Conservation (phyloP, 163 green algal species). For the Chlorella variabilis region DNA sequence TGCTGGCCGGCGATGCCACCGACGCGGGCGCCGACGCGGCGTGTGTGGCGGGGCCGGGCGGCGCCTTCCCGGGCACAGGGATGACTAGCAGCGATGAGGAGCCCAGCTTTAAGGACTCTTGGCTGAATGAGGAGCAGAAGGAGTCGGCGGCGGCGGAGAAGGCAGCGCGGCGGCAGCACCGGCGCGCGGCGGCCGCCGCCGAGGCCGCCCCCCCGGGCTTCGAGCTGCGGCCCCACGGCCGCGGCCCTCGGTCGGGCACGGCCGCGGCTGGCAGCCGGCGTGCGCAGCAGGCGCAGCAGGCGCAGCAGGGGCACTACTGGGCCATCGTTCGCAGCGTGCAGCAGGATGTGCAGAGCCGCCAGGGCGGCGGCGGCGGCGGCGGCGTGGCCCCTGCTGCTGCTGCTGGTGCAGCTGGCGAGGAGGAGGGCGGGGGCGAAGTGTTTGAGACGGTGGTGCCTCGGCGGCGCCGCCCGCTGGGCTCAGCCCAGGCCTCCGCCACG, state of each 20-base stretch:
- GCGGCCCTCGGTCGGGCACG: background rate
- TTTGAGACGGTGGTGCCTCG: background rate
- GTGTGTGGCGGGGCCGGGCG: no score
- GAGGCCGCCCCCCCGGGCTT: background rate
- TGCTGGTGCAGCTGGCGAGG: background rate
- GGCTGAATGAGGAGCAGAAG: slow-evolving; percentile 15
- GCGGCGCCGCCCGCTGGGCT: slow-evolving; percentile 22
- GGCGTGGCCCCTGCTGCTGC: background rate
- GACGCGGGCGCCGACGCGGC: background rate
- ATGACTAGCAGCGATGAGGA: slow-evolving; percentile 15
- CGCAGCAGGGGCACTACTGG: slow-evolving; percentile 31
- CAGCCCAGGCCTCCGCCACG: slow-evolving; percentile 3
- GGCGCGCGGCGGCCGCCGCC: background rate
- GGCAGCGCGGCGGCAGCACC: background rate
- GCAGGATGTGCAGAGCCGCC: slow-evolving; percentile 8
- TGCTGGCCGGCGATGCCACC: no score
- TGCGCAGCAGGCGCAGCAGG: background rate
- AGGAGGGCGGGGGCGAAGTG: background rate
- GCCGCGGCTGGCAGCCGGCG: background rate
- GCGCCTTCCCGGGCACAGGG: no score
- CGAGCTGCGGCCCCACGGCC: background rate
- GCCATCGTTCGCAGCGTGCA: slow-evolving; percentile 18
- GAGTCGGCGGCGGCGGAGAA: background rate
- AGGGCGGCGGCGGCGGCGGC: background rate
- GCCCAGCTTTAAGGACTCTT: slow-evolving; percentile 34